Percentiles rank a stretch among this genome's conserved stretches.
Conservation (phyloP, 345 rosid genomes). For the Populus euphratica region DNA sequence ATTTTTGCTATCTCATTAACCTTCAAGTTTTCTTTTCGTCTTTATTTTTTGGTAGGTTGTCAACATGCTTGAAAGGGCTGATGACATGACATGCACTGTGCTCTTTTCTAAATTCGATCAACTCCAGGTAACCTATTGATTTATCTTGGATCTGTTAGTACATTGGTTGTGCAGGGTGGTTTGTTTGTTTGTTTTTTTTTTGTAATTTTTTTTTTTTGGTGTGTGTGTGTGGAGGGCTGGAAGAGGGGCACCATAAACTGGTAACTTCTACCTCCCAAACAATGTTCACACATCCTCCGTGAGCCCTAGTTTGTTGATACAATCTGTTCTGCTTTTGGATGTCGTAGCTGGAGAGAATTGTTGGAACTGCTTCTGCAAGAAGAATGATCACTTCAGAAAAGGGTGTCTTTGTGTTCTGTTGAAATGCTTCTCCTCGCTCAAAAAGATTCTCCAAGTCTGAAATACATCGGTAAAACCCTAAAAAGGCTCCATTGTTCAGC, state of each 20-base stretch:
- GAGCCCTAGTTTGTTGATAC: background rate
- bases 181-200: background rate
- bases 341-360: slow-evolving; percentile 74
- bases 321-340: background rate
- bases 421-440: background rate
- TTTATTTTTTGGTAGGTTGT: slow-evolving; percentile 53
- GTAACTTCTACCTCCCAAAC: background rate
- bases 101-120: slow-evolving; percentile 70
- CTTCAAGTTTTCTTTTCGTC: background rate
- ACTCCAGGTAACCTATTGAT: slow-evolving; percentile 50
- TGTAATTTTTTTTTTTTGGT: background rate
- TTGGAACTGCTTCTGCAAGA: slow-evolving; percentile 56
- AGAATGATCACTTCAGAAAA: slow-evolving; percentile 73
- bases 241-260: no score
- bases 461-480: no score
- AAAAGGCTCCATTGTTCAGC: no score
- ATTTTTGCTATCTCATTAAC: background rate
- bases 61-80: slow-evolving; percentile 76
- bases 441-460: background rate
- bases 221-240: background rate
- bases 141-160: background rate
- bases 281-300: background rate
- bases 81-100: slow-evolving; percentile 65
- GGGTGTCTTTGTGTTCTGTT: slow-evolving; percentile 62
- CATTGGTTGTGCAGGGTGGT: background rate